These are phyloP conservation scores for Eutypella sp. DNA, from an alignment of 2,329 filamentous ascomycete species.

Conservation along the genomic window DNA sequence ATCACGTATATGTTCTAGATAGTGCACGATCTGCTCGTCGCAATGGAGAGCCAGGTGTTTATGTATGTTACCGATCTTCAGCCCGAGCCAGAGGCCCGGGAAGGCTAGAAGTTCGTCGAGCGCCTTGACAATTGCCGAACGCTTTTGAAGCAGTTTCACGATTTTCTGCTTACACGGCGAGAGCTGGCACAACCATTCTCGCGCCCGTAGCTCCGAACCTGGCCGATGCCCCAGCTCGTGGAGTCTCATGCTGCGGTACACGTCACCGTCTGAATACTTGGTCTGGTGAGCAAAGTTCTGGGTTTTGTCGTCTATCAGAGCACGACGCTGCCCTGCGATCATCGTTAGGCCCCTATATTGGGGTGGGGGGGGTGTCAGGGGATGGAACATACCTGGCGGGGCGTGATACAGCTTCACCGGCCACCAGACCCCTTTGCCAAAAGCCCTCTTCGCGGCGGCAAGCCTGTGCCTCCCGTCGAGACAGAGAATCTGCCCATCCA, in stretches of 20 bases:
- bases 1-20: not conserved
- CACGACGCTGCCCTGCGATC: not conserved
- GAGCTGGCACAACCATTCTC: conserved; percentile 1
- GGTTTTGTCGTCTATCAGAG: not conserved
- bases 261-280: conserved; percentile 1
- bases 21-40: conserved; percentile 1
- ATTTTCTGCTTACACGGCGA: conserved; percentile 1
- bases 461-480: conserved; percentile 1
- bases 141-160: not conserved
- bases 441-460: not conserved
- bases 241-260: conserved; percentile 1
- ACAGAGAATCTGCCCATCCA: too few relatives aligned
- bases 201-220: too few relatives aligned
- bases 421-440: conserved; percentile 1
- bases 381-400: too few relatives aligned
- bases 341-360: not conserved
- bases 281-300: not conserved
- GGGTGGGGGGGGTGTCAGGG: too few relatives aligned
- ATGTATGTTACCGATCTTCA: conserved; percentile 2
- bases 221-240: not conserved
- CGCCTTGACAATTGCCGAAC: not conserved
- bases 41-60: conserved; percentile 4
- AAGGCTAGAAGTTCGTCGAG: conserved; percentile 1
- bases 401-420: conserved; percentile 1
- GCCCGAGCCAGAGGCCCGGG: conserved; percentile 2